These are phyloP conservation scores for Tricharina praecox DNA, from an alignment of 495 filamentous ascomycete genomes.

Conservation along the genomic window DNA sequence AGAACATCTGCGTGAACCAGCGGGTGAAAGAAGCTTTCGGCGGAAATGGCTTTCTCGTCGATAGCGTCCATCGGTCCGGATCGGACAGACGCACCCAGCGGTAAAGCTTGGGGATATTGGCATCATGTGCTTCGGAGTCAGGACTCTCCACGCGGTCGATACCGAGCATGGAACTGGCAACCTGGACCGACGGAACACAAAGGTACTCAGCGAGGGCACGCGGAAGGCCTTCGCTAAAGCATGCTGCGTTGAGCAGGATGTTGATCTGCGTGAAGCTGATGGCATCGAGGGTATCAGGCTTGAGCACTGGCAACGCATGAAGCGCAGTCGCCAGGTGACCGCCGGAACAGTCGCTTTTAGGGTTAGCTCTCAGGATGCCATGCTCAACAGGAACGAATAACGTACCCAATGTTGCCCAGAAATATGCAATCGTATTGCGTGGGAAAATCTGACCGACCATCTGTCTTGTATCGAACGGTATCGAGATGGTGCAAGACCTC, in stretches of 20 bases:
- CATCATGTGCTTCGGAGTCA: constrained; percentile 13
- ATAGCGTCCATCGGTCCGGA: constrained; percentile 3
- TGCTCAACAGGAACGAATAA: no score
- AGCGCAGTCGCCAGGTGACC: constrained; percentile 25
- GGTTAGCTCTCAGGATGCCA: no score
- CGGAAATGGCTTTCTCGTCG: background rate
- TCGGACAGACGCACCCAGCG: constrained; percentile 2
- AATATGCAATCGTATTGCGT: background rate
- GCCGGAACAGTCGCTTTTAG: constrained; percentile 28
- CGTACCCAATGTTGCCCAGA: background rate
- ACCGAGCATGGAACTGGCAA: background rate
- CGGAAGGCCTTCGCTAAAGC: constrained; percentile 7
- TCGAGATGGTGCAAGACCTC: background rate
- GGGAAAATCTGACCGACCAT: background rate
- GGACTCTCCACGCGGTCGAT: background rate
- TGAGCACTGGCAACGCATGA: constrained; percentile 27
- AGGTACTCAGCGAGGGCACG: constrained; percentile 22
- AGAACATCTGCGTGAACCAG: constrained; percentile 26
- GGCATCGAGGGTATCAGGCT: no score
- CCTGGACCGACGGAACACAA: constrained; percentile 8
- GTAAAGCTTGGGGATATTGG: constrained; percentile 5
- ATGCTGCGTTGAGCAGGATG: constrained; percentile 21
- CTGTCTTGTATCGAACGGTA: background rate
- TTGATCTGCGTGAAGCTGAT: constrained; percentile 20
- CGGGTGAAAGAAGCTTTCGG: constrained; percentile 15